Percentiles rank a stretch among this genome's conserved stretches.
phyloP scores from a whole-genome alignment of 176 grass and related monocot species.

The Oryza officinalis region DNA sequence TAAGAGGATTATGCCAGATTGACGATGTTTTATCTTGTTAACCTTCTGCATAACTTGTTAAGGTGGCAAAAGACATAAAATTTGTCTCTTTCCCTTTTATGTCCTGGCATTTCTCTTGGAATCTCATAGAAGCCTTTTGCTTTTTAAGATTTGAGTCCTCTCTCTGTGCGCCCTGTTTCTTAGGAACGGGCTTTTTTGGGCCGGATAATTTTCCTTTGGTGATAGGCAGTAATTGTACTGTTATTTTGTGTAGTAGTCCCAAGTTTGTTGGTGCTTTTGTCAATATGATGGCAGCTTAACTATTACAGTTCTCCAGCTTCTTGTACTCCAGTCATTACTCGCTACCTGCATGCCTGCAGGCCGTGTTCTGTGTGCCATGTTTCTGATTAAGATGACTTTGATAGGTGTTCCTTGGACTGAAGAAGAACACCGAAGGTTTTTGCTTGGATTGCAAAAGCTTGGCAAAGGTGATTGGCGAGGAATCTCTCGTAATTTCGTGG shows the following conservation, averaged over 20 bases:
- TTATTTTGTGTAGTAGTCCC: background rate
- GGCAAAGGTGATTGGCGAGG: conserved; percentile 99
- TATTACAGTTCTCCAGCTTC: background rate
- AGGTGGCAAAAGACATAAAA: background rate
- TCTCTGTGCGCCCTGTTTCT: background rate
- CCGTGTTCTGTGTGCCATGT: conserved; percentile 3
- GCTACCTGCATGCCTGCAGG: background rate
- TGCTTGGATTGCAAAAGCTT: conserved; percentile 92
- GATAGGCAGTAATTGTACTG: conserved; percentile 3
- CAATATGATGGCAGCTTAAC: background rate
- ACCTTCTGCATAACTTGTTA: background rate
- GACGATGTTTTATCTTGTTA: background rate
- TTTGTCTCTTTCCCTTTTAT: background rate
- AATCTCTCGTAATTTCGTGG: conserved; percentile 97
- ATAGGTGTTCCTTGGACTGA: conserved; percentile 97
- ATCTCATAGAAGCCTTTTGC: background rate
- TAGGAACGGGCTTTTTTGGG: background rate
- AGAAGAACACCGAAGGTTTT: conserved; percentile 98
- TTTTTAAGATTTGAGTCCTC: background rate
- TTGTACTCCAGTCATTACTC: conserved; percentile 6
- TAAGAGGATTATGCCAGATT: background rate
- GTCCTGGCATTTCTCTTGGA: conserved; percentile 7
- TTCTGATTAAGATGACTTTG: conserved; percentile 35
- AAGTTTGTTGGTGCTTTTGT: background rate
- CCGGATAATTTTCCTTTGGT: background rate